phyloP scores from a whole-genome alignment of 305 asterid genomes.

The Salvia sclarea region DNA sequence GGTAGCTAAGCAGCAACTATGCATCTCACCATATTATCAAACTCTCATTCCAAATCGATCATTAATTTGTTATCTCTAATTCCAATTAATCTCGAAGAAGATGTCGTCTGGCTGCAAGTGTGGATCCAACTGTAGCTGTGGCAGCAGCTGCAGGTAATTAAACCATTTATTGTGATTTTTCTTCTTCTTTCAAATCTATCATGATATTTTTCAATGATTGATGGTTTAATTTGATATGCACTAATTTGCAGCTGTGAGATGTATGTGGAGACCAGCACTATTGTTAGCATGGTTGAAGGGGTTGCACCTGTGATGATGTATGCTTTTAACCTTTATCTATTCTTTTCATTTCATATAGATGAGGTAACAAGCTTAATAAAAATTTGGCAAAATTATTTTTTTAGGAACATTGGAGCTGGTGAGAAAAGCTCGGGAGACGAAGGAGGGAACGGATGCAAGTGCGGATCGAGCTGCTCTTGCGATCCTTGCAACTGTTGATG shows the following conservation, averaged over 20 bases:
- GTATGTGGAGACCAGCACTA: slow-evolving; percentile 53
- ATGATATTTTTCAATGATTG: not conserved
- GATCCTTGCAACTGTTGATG: slow-evolving; percentile 63
- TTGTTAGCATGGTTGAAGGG: slow-evolving; percentile 45
- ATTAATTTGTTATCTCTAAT: too few relatives aligned
- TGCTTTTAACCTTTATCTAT: not conserved
- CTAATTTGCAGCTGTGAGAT: slow-evolving; percentile 54
- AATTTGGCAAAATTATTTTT: not conserved
- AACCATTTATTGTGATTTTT: too few relatives aligned
- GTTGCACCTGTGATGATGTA: slow-evolving; percentile 53
- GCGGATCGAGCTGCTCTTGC: slow-evolving; percentile 66
- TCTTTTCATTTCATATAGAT: too few relatives aligned
- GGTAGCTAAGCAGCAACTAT: too few relatives aligned
- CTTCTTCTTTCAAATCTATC: too few relatives aligned
- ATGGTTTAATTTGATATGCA: not conserved
- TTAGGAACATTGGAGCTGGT: slow-evolving; percentile 47
- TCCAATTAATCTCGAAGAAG: too few relatives aligned
- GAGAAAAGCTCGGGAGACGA: slow-evolving; percentile 53
- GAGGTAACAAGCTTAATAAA: not conserved
- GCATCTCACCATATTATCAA: too few relatives aligned
- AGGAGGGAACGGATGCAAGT: slow-evolving; percentile 64
- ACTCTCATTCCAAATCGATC: too few relatives aligned
- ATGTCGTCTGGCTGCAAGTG: too few relatives aligned
- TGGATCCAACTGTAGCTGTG: too few relatives aligned
- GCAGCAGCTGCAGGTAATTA: too few relatives aligned